These are phyloP conservation scores for Globisporangium mamillatum DNA, from an alignment of 352 stramenopile genomes.

Conservation along the genomic window DNA sequence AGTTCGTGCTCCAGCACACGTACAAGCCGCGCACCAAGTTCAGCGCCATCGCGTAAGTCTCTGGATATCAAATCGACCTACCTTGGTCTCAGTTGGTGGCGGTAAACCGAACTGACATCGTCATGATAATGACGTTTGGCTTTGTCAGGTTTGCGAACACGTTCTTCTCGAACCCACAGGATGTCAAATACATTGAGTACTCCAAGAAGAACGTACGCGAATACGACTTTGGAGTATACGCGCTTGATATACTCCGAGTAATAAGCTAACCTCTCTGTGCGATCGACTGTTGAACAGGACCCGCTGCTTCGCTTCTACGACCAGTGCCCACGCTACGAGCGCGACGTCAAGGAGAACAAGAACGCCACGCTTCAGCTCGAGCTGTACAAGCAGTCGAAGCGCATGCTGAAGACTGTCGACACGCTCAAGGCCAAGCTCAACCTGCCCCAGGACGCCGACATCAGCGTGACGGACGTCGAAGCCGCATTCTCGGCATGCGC, in stretches of 20 bases:
- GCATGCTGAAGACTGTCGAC: slow-evolving; percentile 23
- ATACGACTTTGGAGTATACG: no score
- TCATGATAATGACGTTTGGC: not conserved
- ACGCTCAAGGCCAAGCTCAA: slow-evolving; percentile 15
- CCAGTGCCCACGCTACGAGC: slow-evolving; percentile 45
- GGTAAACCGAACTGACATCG: not conserved
- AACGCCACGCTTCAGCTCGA: slow-evolving; percentile 26
- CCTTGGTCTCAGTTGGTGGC: not conserved
- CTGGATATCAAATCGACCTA: not conserved
- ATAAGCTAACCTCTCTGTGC: no score
- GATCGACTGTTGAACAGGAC: slow-evolving; percentile 25
- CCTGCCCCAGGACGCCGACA: slow-evolving; percentile 5
- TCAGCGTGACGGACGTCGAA: slow-evolving; percentile 33
- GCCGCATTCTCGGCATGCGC: slow-evolving; percentile 41
- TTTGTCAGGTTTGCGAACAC: slow-evolving; percentile 37
- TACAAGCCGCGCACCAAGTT: slow-evolving; percentile 50
- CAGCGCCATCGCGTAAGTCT: slow-evolving; percentile 49
- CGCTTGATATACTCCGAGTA: no score
- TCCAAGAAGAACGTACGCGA: slow-evolving; percentile 27
- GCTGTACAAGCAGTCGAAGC: slow-evolving; percentile 29
- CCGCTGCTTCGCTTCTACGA: slow-evolving; percentile 60
- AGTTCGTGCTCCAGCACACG: slow-evolving; percentile 57
- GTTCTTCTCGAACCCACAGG: slow-evolving; percentile 54
- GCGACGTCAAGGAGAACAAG: slow-evolving; percentile 42
- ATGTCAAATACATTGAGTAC: slow-evolving; percentile 46